phyloP scores from a whole-genome alignment of 495 filamentous ascomycete genomes.

The Patellaria atrata region DNA sequence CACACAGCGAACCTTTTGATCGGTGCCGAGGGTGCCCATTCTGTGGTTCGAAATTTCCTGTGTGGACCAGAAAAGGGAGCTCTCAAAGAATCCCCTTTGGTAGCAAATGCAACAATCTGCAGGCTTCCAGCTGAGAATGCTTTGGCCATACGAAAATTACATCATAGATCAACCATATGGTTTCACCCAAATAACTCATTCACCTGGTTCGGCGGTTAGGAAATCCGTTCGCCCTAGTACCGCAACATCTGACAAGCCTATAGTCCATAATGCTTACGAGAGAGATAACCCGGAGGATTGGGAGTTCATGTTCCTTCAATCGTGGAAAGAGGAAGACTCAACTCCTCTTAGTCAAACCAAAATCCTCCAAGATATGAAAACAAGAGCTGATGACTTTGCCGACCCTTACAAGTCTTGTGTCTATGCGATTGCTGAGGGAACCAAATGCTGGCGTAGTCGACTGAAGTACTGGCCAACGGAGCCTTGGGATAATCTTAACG shows the following conservation, averaged over 20 bases:
- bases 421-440: constrained; percentile 32
- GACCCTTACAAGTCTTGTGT: constrained; percentile 27
- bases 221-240: too few relatives aligned
- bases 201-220: constrained; percentile 21
- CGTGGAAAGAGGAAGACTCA: too few relatives aligned
- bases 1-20: constrained; percentile 26
- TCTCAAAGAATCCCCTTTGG: too few relatives aligned
- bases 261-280: too few relatives aligned
- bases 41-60: constrained; percentile 26
- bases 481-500: constrained; percentile 30
- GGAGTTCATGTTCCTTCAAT: constrained; percentile 22
- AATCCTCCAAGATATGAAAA: constrained; percentile 14
- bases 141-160: constrained; percentile 15
- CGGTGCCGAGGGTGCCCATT: constrained; percentile 32
- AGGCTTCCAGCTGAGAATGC: constrained; percentile 17
- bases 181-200: constrained; percentile 23
- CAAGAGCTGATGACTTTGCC: constrained; percentile 12
- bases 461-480: constrained; percentile 31
- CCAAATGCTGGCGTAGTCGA: constrained; percentile 25
- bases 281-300: constrained; percentile 17
- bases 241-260: too few relatives aligned
- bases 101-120: too few relatives aligned
- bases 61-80: constrained; percentile 22
- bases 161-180: constrained; percentile 20
- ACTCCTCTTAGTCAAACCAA: too few relatives aligned